Evolutionary conservation across 345 rosid species (phyloP), one percentile per base, ranked within the genome.

Genomic region (Citropsis articulata): DNA sequence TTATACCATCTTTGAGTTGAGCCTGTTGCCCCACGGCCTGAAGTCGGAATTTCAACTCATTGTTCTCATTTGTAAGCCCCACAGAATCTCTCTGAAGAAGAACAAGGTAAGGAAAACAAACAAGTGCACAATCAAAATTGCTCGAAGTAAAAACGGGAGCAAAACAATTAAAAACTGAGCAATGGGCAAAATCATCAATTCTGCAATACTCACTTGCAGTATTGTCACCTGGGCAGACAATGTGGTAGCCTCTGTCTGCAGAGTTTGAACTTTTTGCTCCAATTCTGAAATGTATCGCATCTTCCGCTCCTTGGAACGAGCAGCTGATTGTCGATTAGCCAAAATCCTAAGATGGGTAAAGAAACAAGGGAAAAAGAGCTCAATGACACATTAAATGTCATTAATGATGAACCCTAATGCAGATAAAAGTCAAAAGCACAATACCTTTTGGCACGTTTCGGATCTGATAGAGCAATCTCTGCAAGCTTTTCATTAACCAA

Each of bases 241-340:
- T 10, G 97, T 90, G 63, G 94, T 91, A 36, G 96, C 92, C 79
- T 92, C 97, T 25, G 93, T 88, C 86, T 91, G 93, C 83, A 94
- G 87, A 8, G 93, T 90, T 79, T 94, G 96, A 75, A 92, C 98
- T 83, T 92, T 94, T 76, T 93, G 90, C 73, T 94, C 98, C 68
- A 94, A 85, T 81, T 94, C 97, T 25, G 85, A 73, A 74, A 90
- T 90, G 79, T 94, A 91, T 16, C 87, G 83, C 75, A 90, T 90
- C 84, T 94, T 92, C 79, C 96, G 80, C 88, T 94, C 96, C 84
- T 94, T 94, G 19, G 96, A 94, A 6, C 97, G 91, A 21, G 97
- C 92, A 82, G 97, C 97, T 70, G 97, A 92, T 33, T 87, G 92
- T 24, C 97, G 91, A 81, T 94, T 94, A 22, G 97, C 97, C 76